Conservation (phyloP, 345 rosid genomes). For the Ceriops zippeliana region DNA sequence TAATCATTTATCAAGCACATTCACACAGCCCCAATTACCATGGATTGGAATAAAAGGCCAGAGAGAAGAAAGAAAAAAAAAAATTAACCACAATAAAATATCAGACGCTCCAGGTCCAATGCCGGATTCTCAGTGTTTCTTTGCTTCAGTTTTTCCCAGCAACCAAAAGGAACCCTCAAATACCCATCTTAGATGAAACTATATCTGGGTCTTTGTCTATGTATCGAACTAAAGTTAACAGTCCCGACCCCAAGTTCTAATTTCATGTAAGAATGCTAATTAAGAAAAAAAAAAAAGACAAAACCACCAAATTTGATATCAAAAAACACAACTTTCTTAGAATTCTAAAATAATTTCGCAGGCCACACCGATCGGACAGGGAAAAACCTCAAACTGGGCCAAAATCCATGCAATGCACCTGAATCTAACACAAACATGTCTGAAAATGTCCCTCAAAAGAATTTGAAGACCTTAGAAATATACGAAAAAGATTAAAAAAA, state of each 20-base stretch:
- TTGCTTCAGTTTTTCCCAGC: neutral
- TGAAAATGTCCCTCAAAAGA: neutral
- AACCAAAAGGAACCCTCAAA: neutral
- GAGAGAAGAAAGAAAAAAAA: neutral
- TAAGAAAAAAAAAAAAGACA: neutral
- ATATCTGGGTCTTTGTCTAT: neutral
- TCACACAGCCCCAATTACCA: neutral
- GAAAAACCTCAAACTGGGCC: neutral
- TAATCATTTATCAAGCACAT: neutral
- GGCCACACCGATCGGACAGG: neutral
- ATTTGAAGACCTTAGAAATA: neutral
- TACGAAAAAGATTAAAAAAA: neutral
- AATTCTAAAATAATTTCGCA: no score
- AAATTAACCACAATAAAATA: neutral
- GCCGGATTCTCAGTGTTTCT: neutral
- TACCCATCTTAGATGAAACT: neutral
- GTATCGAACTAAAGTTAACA: neutral
- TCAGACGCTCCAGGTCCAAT: neutral
- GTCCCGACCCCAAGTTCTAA: neutral
- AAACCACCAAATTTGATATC: neutral
- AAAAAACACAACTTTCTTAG: neutral
- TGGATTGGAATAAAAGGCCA: neutral
- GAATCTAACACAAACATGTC: neutral
- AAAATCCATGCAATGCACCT: neutral
- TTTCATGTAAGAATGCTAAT: neutral